phyloP scores from a whole-genome alignment of 73 alveolate genomes.

The Paramecium primaurelia region DNA sequence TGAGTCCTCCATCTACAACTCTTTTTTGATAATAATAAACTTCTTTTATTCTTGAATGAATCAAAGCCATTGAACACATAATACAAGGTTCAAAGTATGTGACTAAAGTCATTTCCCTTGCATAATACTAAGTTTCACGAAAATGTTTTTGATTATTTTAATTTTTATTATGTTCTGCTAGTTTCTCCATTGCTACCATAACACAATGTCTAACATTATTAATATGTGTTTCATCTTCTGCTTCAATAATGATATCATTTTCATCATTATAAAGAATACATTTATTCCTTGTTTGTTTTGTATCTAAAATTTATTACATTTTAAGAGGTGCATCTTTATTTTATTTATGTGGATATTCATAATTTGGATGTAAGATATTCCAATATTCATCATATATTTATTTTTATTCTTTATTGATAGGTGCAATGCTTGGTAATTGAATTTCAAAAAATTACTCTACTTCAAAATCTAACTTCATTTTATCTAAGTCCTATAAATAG shows the following conservation, averaged over 20 bases:
- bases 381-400: background rate
- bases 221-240: background rate
- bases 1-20: background rate
- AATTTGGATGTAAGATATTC: background rate
- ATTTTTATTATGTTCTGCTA: background rate
- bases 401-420: background rate
- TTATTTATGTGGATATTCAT: background rate
- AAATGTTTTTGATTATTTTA: background rate
- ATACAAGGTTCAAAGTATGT: constrained; percentile 1
- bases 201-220: background rate
- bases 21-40: background rate
- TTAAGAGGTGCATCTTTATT: background rate
- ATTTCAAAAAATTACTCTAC: background rate
- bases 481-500: background rate
- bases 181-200: background rate
- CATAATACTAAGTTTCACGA: background rate
- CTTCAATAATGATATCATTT: background rate
- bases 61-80: constrained; percentile 46
- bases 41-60: constrained; percentile 23
- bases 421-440: background rate
- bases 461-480: background rate
- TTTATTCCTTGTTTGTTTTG: background rate
- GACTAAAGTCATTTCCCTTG: background rate
- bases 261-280: background rate
- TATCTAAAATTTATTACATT: background rate